Evolutionary conservation across 1,139 yeast genomes (phyloP).

Genomic region (Pichia sp.): DNA sequence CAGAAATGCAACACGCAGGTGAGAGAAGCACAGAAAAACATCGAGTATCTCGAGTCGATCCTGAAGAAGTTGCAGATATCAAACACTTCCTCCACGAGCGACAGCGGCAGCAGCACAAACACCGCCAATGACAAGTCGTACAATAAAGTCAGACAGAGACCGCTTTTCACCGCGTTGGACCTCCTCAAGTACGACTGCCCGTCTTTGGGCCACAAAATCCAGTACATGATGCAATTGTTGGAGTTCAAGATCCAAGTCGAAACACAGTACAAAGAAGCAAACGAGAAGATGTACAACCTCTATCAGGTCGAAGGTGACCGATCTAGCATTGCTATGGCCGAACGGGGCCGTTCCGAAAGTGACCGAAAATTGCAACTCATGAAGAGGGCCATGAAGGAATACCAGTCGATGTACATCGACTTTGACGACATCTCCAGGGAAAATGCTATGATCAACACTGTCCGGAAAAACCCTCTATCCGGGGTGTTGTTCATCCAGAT

Average conservation of each 20-base stretch:
- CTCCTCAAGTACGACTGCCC: slow-evolving; percentile 90
- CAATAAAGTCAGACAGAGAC: slow-evolving; percentile 29
- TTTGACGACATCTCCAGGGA: slow-evolving; percentile 59
- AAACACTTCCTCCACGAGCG: background rate
- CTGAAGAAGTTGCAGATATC: slow-evolving; percentile 53
- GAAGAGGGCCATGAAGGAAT: slow-evolving; percentile 78
- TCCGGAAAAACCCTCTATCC: slow-evolving; percentile 75
- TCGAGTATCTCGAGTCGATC: slow-evolving; percentile 80
- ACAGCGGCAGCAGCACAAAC: background rate
- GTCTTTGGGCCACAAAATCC: slow-evolving; percentile 90
- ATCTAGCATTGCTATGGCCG: slow-evolving; percentile 80
- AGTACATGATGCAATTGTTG: slow-evolving; percentile 88
- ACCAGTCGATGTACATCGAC: slow-evolving; percentile 81
- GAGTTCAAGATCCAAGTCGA: slow-evolving; percentile 93
- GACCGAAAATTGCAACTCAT: slow-evolving; percentile 80
- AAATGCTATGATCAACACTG: slow-evolving; percentile 62
- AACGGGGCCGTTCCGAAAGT: slow-evolving; percentile 78
- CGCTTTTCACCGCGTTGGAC: slow-evolving; percentile 65
- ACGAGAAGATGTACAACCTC: slow-evolving; percentile 78
- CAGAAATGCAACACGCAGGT: slow-evolving; percentile 89
- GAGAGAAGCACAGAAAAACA: slow-evolving; percentile 85
- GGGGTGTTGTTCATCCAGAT: slow-evolving; percentile 72
- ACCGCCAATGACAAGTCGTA: slow-evolving; percentile 6
- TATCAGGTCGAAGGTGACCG: slow-evolving; percentile 91
- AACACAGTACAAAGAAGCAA: slow-evolving; percentile 87